Percentiles rank a stretch among this genome's conserved stretches.
Evolutionary conservation across 1,139 yeast species (phyloP).

Genomic region (Hyphopichia wangnamkhiaoensis): DNA sequence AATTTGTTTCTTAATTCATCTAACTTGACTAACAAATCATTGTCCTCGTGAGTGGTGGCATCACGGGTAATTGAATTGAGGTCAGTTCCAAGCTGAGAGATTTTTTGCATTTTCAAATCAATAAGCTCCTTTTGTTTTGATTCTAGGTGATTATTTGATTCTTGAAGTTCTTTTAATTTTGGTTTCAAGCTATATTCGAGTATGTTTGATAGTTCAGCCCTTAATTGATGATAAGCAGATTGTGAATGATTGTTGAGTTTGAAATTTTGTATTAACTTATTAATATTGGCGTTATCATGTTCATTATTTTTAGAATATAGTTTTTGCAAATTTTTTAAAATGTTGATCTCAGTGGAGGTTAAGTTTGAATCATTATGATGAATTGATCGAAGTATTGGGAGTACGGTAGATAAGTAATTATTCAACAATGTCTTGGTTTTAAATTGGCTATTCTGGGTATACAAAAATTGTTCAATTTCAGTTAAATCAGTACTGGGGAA

Average conservation of each 20-base stretch:
- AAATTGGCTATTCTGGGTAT: slow-evolving; percentile 20
- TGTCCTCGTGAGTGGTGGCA: not conserved
- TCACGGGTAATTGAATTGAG: slow-evolving; percentile 3
- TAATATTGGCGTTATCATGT: slow-evolving; percentile 14
- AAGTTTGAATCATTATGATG: slow-evolving; percentile 30
- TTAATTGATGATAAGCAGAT: slow-evolving; percentile 7
- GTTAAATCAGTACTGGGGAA: slow-evolving; percentile 17
- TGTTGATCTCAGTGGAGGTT: slow-evolving; percentile 30
- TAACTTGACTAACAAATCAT: slow-evolving; percentile 4
- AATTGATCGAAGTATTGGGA: slow-evolving; percentile 35
- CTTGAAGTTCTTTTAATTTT: slow-evolving; percentile 15
- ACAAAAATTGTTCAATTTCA: slow-evolving; percentile 21
- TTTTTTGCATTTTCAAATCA: slow-evolving; percentile 5
- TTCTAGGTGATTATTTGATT: slow-evolving; percentile 15
- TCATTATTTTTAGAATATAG: slow-evolving; percentile 15
- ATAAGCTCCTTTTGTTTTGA: slow-evolving; percentile 9
- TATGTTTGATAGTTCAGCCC: not conserved
- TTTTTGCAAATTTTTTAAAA: slow-evolving; percentile 25
- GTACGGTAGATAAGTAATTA: slow-evolving; percentile 24
- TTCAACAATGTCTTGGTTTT: slow-evolving; percentile 28
- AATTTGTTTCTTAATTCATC: slow-evolving; percentile 8
- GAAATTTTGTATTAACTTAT: slow-evolving; percentile 17
- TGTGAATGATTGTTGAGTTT: slow-evolving; percentile 10
- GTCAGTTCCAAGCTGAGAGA: slow-evolving; percentile 2
- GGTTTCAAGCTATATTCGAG: slow-evolving; percentile 11